Evolutionary conservation across 805 yeast genomes (phyloP).

Genomic region (Wickerhamiella domercqiae): DNA sequence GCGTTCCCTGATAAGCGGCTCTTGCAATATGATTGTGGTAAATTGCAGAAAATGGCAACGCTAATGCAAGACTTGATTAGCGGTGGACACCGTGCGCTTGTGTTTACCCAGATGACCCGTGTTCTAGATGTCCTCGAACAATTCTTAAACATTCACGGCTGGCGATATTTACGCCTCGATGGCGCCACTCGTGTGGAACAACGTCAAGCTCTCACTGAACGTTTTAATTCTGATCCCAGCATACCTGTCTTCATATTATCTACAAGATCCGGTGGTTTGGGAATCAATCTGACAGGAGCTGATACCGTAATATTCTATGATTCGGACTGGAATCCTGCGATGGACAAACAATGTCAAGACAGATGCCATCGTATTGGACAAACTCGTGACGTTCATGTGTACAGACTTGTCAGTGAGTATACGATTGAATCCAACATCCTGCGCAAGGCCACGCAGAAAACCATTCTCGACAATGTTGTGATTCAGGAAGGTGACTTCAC

Average conservation of each 20-base stretch:
- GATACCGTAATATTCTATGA: conserved; percentile 97
- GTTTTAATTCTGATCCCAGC: conserved; percentile 72
- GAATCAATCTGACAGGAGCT: conserved; percentile 95
- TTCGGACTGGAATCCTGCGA: conserved; percentile 98
- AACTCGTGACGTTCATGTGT: conserved; percentile 92
- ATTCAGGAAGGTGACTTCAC: conserved; percentile 98
- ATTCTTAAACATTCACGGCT: conserved; percentile 86
- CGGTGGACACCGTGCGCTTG: conserved; percentile 84
- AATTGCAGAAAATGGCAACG: conserved; percentile 68
- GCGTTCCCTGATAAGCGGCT: conserved; percentile 93
- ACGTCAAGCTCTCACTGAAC: conserved; percentile 83
- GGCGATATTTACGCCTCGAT: conserved; percentile 84
- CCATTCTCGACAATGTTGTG: conserved; percentile 83
- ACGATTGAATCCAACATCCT: conserved; percentile 93
- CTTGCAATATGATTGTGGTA: conserved; percentile 92
- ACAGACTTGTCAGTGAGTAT: conserved; percentile 87
- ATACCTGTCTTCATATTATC: conserved; percentile 86
- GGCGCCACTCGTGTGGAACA: conserved; percentile 97
- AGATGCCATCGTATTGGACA: conserved; percentile 99
- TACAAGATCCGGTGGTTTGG: conserved; percentile 95
- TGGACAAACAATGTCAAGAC: conserved; percentile 99
- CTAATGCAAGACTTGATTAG: conserved; percentile 63
- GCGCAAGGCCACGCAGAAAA: conserved; percentile 85
- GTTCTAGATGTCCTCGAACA: conserved; percentile 87
- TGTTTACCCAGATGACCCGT: conserved; percentile 96